Evolutionary conservation across 345 rosid genomes (phyloP), one percentile per base, ranked within the genome.

Genomic region (Brassica napus): DNA sequence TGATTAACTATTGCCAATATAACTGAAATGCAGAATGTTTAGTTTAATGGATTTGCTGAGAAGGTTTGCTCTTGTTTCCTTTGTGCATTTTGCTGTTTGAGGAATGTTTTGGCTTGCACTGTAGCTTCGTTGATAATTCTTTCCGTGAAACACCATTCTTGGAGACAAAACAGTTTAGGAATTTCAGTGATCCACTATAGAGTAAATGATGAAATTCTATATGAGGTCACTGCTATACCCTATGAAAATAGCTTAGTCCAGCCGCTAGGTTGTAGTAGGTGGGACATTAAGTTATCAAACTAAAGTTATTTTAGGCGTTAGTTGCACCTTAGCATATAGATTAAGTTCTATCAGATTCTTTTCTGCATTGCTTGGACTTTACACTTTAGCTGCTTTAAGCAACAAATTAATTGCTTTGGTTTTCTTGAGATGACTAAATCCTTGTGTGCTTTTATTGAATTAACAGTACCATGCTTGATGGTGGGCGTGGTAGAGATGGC

Each of bases 401-500:
- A 18, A 18, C 18, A 18, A 18, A 18, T 18, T 18, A 18, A 18
- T 18, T 18, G 18, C 18, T 18, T 18, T 18, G 18, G 18, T 18
- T 18, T 18, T 18, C 18, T 18, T 18, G 18, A 18, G 18, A 18
- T 18, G 18, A 18, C 18, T 69, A 16, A 74, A 54, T 54, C 61
- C 1, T 26, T 42, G 31, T 74, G 34, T 74, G 58, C 15, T 76
- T 37, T 44, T 74, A 54, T 70, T 65, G 31, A 42, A 55, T 49
- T 85, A 66, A 73, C 92, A 91, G 95, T 74, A 81, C 88, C 44
- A 65, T 73, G 54, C 69, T 76, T 69, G 83, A 75, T 49, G 87
- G 83, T 71, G 82, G 69, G 15, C 87, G 67, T 54, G 77, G 83
- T 8, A 81, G 86, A 83, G 94, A 81, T 47, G 78, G 83, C 7